These are phyloP conservation scores for Pichia eremophila DNA, from an alignment of 805 yeast genomes.

Conservation along the genomic window DNA sequence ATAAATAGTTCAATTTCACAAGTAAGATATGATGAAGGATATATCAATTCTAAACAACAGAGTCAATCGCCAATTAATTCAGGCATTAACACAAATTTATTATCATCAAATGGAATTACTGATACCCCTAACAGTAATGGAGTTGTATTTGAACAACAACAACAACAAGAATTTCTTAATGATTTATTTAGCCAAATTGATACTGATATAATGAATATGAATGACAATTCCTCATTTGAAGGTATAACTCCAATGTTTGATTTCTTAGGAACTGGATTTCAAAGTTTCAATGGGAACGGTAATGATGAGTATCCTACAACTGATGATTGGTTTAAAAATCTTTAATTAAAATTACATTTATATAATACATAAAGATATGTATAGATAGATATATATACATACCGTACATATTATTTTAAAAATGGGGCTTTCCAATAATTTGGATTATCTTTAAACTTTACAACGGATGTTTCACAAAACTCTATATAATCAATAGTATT, in stretches of 20 bases:
- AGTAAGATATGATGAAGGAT: too few species aligned
- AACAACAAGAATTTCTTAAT: slow-evolving; percentile 20
- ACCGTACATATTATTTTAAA: too few species aligned
- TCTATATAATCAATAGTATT: neutral
- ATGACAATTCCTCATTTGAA: neutral
- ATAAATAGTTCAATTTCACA: too few species aligned
- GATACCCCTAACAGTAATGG: neutral
- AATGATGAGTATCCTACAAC: slow-evolving; percentile 1
- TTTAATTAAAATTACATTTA: neutral
- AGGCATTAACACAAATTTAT: too few species aligned
- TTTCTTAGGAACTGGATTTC: slow-evolving; percentile 6
- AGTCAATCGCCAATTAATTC: neutral
- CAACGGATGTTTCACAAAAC: neutral
- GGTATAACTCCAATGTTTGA: slow-evolving; percentile 8
- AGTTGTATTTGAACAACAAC: slow-evolving; percentile 9
- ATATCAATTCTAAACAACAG: neutral
- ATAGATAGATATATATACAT: too few species aligned
- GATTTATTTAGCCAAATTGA: slow-evolving; percentile 25
- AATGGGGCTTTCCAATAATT: neutral
- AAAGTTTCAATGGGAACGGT: neutral
- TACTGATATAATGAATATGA: slow-evolving; percentile 22
- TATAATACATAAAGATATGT: too few species aligned
- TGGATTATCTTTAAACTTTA: neutral
- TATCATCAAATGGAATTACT: too few species aligned
- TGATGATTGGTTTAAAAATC: slow-evolving; percentile 6